These are phyloP conservation scores for Mycena indigotica DNA, from an alignment of 768 basidiomycete species.

Conservation along the genomic window DNA sequence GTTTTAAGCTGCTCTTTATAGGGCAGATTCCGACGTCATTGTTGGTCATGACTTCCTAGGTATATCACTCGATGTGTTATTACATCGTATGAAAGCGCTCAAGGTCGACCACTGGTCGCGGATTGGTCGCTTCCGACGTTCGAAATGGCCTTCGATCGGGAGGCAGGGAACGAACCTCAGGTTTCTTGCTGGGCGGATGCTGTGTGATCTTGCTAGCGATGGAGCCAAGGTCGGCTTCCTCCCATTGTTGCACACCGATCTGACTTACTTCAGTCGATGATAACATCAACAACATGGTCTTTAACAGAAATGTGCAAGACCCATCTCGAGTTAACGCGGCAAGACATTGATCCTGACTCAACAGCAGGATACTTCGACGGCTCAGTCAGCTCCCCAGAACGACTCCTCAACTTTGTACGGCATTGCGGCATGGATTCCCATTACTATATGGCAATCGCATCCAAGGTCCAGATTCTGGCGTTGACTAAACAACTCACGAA, in stretches of 20 bases:
- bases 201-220: conserved; percentile 93
- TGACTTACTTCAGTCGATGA: conserved; percentile 73
- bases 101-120: conserved; percentile 95
- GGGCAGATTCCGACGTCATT: conserved; percentile 91
- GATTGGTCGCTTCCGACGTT: conserved; percentile 84
- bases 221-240: conserved; percentile 76
- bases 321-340: conserved; percentile 80
- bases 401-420: conserved; percentile 82
- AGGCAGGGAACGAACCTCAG: conserved; percentile 82
- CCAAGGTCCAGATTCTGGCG: conserved; percentile 91
- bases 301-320: conserved; percentile 95
- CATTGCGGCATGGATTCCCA: conserved; percentile 96
- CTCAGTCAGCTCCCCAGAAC: conserved; percentile 71
- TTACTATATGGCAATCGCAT: conserved; percentile 95
- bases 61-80: conserved; percentile 84
- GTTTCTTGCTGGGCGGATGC: conserved; percentile 80
- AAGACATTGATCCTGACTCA: conserved; percentile 96
- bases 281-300: conserved; percentile 97
- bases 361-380: conserved; percentile 90
- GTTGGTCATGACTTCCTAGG: conserved; percentile 95
- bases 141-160: conserved; percentile 80
- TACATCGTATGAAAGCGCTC: conserved; percentile 88
- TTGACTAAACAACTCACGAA: conserved; percentile 93
- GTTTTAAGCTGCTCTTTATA: conserved; percentile 66
- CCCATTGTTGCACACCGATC: neutral